phyloP scores from a whole-genome alignment of 2,329 filamentous ascomycete genomes.

The Pyricularia pennisetigena region DNA sequence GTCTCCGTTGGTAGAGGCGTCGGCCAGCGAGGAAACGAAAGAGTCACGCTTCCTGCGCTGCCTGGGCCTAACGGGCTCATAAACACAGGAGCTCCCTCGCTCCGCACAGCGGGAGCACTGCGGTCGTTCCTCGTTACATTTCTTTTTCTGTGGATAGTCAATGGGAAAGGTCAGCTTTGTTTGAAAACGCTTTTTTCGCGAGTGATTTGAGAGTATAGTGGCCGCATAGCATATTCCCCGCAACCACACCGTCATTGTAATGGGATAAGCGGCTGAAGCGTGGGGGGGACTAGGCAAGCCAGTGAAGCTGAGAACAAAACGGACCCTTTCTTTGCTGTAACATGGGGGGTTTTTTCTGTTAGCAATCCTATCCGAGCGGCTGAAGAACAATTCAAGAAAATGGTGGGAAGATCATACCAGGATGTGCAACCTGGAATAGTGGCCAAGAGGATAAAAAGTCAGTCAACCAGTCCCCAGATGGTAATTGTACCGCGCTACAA shows the following conservation, averaged over 20 bases:
- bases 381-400: neutral
- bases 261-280: neutral
- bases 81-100: slow-evolving; percentile 34
- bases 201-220: neutral
- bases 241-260: neutral
- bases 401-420: slow-evolving; percentile 26
- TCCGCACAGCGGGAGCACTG: slow-evolving; percentile 38
- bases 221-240: neutral
- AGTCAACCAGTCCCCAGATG: neutral
- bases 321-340: neutral
- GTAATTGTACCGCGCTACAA: neutral
- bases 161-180: neutral
- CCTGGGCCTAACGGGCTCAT: slow-evolving; percentile 35
- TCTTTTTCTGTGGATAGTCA: slow-evolving; percentile 34
- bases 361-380: neutral
- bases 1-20: neutral
- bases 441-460: neutral
- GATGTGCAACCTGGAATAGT: slow-evolving; percentile 31
- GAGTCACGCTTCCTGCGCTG: slow-evolving; percentile 28
- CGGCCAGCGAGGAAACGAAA: slow-evolving; percentile 8
- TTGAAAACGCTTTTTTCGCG: neutral
- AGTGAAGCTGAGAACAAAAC: neutral
- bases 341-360: neutral
- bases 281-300: neutral
- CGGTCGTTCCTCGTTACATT: slow-evolving; percentile 42